Evolutionary conservation across 164 flowering plant genomes (phyloP).

Genomic region (Cinnamomum micranthum): DNA sequence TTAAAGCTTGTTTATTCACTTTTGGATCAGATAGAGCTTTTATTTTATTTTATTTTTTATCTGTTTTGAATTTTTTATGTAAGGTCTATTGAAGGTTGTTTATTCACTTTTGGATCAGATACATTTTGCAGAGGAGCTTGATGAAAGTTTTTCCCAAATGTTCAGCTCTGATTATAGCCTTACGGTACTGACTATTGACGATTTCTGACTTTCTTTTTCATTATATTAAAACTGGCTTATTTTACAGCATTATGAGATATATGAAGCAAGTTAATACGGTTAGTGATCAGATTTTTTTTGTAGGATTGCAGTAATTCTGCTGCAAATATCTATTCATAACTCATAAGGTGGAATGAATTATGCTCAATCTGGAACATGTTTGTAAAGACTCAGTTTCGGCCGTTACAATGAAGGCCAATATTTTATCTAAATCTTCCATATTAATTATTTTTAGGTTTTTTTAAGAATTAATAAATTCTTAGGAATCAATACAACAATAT

Average conservation of each 20-base stretch:
- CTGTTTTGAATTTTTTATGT: neutral
- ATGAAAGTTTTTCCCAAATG: constrained; percentile 24
- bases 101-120: neutral
- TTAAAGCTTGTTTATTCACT: too few species aligned
- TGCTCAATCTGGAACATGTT: too few species aligned
- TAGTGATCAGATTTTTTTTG: too few species aligned
- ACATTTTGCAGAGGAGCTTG: constrained; percentile 28
- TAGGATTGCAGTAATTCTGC: neutral
- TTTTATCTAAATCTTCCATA: too few species aligned
- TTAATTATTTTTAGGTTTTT: too few species aligned
- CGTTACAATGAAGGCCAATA: too few species aligned
- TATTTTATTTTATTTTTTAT: neutral
- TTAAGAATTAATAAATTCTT: too few species aligned
- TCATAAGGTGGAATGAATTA: neutral
- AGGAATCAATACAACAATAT: too few species aligned
- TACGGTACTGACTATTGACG: constrained; percentile 23
- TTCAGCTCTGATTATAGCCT: constrained; percentile 15
- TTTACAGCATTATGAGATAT: neutral
- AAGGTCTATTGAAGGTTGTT: neutral
- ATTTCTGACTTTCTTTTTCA: neutral
- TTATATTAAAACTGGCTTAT: neutral
- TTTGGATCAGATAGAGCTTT: neutral
- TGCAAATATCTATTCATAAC: too few species aligned
- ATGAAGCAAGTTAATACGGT: neutral
- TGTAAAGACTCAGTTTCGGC: too few species aligned